Evolutionary conservation across 106 monocot species (phyloP).

Genomic region (Chionographis japonica): DNA sequence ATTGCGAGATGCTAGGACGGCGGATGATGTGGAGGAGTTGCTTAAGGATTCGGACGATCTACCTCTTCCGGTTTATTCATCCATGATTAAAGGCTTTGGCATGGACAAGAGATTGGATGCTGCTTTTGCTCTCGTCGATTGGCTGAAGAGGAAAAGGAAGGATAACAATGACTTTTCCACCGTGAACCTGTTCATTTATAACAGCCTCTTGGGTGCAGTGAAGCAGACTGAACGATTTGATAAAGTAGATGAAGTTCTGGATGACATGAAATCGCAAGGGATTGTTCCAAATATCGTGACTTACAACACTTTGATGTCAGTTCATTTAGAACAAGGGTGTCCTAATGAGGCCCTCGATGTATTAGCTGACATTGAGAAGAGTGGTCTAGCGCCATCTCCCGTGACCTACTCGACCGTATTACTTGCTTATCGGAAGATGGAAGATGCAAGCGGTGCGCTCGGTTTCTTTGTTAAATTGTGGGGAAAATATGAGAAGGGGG

Average conservation of each 20-base stretch:
- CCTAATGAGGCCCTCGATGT: slow-evolving; percentile 41
- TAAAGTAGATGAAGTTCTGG: slow-evolving; percentile 40
- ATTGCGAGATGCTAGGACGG: slow-evolving; percentile 44
- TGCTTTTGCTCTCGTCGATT: slow-evolving; percentile 82
- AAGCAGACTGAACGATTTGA: slow-evolving; percentile 42
- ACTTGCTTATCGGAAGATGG: slow-evolving; percentile 57
- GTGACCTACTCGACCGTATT: slow-evolving; percentile 69
- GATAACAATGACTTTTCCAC: not conserved
- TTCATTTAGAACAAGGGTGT: slow-evolving; percentile 59
- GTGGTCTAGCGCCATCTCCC: slow-evolving; percentile 57
- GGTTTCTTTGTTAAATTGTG: slow-evolving; percentile 39
- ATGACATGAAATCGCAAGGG: slow-evolving; percentile 69
- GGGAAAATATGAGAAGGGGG: slow-evolving; percentile 43
- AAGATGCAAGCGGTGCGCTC: slow-evolving; percentile 65
- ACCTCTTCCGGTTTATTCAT: slow-evolving; percentile 66
- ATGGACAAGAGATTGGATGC: slow-evolving; percentile 49
- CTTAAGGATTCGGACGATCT: slow-evolving; percentile 35
- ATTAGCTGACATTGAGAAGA: slow-evolving; percentile 37
- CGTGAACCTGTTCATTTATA: slow-evolving; percentile 70
- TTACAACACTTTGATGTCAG: slow-evolving; percentile 79
- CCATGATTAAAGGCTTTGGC: slow-evolving; percentile 77
- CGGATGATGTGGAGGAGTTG: slow-evolving; percentile 56
- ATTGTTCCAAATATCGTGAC: slow-evolving; percentile 70
- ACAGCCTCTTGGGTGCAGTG: slow-evolving; percentile 72
- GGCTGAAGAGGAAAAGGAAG: slow-evolving; percentile 57